Percentiles rank a stretch among this genome's conserved stretches.
Conservation (phyloP, 1,284 basidiomycete species). For the Entoloma clypeatum region DNA sequence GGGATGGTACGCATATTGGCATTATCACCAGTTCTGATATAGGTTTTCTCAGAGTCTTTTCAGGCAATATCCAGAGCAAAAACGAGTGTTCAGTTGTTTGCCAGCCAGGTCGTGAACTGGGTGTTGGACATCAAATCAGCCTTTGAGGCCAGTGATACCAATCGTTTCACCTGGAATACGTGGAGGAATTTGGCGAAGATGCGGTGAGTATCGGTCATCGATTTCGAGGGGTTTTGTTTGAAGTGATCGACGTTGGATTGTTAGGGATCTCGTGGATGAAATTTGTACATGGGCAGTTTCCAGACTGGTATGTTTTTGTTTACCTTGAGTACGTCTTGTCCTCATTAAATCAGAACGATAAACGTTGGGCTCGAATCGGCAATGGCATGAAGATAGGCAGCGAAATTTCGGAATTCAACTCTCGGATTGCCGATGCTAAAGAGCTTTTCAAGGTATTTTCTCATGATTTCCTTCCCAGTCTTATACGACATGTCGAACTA, state of each 20-base stretch:
- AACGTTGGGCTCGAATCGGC: conserved; percentile 11
- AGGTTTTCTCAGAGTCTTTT: background rate
- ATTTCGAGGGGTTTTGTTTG: background rate
- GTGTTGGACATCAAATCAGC: conserved; percentile 10
- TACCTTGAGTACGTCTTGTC: background rate
- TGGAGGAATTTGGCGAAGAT: conserved; percentile 14
- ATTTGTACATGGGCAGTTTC: conserved; percentile 15
- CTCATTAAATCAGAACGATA: conserved; percentile 10
- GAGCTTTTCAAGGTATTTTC: conserved; percentile 12
- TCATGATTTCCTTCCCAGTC: background rate
- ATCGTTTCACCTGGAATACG: conserved; percentile 10
- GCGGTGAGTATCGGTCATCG: conserved; percentile 6
- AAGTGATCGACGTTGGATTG: background rate
- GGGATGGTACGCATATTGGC: conserved; percentile 10
- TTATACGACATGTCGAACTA: background rate
- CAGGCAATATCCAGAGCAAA: conserved; percentile 11
- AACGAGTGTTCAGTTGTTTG: conserved; percentile 9
- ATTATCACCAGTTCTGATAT: background rate
- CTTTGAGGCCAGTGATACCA: conserved; percentile 2
- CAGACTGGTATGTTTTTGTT: conserved; percentile 9
- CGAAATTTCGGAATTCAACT: conserved; percentile 15
- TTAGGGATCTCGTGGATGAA: conserved; percentile 14
- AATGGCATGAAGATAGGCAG: conserved; percentile 11
- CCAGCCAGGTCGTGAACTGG: conserved; percentile 13
- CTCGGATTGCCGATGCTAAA: conserved; percentile 9